Conservation (phyloP, 306 rosid species). For the Luffa acutangula region DNA sequence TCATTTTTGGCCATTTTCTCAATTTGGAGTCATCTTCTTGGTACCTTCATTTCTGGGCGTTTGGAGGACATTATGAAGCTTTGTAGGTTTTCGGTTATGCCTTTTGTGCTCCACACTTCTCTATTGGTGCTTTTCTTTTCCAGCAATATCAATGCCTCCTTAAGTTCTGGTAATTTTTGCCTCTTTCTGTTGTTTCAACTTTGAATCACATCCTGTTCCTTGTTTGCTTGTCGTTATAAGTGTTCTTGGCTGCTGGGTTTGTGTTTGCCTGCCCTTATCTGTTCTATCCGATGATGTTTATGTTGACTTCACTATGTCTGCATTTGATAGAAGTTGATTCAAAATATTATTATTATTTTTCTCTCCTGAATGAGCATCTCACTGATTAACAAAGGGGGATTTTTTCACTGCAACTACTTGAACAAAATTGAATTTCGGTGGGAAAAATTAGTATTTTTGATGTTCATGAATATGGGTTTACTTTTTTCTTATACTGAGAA, state of each 20-base stretch:
- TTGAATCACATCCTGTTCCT: background rate
- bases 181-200: background rate
- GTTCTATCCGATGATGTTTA: background rate
- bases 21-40: background rate
- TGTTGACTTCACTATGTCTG: background rate
- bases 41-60: background rate
- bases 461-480: background rate
- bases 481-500: background rate
- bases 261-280: background rate
- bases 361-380: background rate
- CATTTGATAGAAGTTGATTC: background rate
- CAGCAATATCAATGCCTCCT: background rate
- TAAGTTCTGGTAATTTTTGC: background rate
- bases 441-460: background rate
- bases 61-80: slow-evolving; percentile 37
- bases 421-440: background rate
- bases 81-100: slow-evolving; percentile 30
- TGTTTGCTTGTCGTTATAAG: background rate
- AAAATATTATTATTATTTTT: background rate
- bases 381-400: background rate
- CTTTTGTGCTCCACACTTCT: slow-evolving; percentile 12
- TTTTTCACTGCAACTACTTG: background rate
- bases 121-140: background rate
- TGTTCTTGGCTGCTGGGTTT: background rate
- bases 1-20: background rate